Base-by-base conservation (phyloP, 192 early-diverging fungal genomes). In the Dissophora ornata region DNA sequence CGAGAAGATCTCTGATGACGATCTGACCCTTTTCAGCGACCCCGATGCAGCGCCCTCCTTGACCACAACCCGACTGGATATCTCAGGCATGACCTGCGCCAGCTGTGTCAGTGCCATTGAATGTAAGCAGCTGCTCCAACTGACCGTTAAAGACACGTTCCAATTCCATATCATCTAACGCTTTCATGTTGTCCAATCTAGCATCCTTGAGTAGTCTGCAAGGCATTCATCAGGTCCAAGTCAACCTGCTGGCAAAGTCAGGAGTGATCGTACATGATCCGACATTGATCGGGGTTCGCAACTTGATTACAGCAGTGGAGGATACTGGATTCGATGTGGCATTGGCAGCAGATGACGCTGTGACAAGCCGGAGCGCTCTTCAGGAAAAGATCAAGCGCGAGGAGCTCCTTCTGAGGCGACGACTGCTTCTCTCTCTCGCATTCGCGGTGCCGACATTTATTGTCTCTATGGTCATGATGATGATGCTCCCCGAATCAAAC, bases 51-150 rank as follows among this genome's bases (percentile, higher is more conserved):
- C 34, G 9, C 15, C 33, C 1, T 12, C 46, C 15, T 19, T 49
- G 2, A 69, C 75, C 1, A 82, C 64, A 0, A 82, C 75, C 19
- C 56, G 57, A 2, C 51, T 82, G 2, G 52, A 63, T 18, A 79
- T 96, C 30, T 80, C 81, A 34, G 96, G 96, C 1, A 94, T 98
- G 91, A 92, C 94, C 0, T 97, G 95, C 40, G 88, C 89, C 1
- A 91, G 93, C 15, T 98, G 96, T 80, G 92, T 96, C 15, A 82
- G 80, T 18, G 79, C 89, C 7, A 89, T 98, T 53, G 87, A 92
- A 69, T 67, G 69, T 77, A 77, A 67, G 73, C 60, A 11, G 2
- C 15, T n/a, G 10, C 24, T n/a, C n/a, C 2, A 3, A 4, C 25
- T 46, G 15, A 32, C n/a, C n/a, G n/a, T n/a, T n/a, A n/a, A n/a